Conservation (phyloP, 331 rosid genomes). For the Telfairia occidentalis region DNA sequence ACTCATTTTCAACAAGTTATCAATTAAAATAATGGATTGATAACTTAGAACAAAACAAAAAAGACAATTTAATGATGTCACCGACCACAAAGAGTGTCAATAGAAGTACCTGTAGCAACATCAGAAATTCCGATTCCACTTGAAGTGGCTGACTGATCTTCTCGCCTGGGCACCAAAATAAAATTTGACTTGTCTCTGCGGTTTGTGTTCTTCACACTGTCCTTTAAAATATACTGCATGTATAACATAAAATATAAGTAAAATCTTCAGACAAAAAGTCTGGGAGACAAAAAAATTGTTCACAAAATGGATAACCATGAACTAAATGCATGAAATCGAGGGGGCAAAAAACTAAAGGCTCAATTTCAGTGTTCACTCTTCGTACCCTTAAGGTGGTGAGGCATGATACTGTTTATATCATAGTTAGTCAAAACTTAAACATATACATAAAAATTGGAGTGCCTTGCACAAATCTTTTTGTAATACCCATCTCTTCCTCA, state of each 20-base stretch:
- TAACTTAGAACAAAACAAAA: neutral
- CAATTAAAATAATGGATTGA: neutral
- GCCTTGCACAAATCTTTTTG: no score
- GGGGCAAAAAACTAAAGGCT: neutral
- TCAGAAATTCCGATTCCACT: slow-evolving; percentile 41
- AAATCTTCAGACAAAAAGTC: neutral
- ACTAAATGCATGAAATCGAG: neutral
- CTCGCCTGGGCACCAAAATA: slow-evolving; percentile 41
- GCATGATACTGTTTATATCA: neutral
- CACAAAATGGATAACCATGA: neutral
- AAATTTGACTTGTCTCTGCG: slow-evolving; percentile 61
- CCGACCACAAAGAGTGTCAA: neutral
- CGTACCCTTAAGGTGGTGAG: neutral
- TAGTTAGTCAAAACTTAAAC: neutral
- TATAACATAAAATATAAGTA: slow-evolving; percentile 20
- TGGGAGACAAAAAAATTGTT: neutral
- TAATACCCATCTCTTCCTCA: no score
- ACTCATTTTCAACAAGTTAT: neutral
- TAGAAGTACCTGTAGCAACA: slow-evolving; percentile 37
- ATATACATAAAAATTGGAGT: neutral
- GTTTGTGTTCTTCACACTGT: slow-evolving; percentile 36
- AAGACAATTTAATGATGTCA: neutral
- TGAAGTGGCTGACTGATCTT: slow-evolving; percentile 44
- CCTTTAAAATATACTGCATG: slow-evolving; percentile 78
- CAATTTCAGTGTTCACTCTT: neutral